Evolutionary conservation across 176 grass and related monocot genomes (phyloP), one percentile per base, ranked within the genome.

Genomic region (Coix lacrymajobi): DNA sequence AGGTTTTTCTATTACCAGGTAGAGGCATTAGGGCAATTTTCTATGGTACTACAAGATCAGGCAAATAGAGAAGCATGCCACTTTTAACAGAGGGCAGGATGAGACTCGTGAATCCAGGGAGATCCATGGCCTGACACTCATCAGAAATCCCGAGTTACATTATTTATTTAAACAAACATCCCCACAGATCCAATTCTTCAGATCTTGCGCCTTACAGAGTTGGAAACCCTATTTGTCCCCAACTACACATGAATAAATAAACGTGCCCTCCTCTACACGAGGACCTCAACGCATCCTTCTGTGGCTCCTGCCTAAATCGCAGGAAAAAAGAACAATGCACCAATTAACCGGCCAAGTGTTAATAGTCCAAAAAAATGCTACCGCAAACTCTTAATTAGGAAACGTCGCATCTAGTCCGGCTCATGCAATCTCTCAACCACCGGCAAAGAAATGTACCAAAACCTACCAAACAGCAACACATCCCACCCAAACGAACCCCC

Each of bases 101-200:
- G 16, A 32, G 30, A 73, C 28, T 58, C 45, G 73, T 52, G 13
- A 76, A 76, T 81, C 85, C 33, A 68, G 22, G 69, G 79, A 29
- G 62, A 81, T 81, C 36, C 34, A n/a, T 20, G 36, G 20, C 15
- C 78, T 87, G 70, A 76, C 85, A 68, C 1, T 15, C 48, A 11
- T 13, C 73, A 34, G 28, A 56, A 15, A 54, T 81, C 20, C 41
- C 16, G 26, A 11, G 56, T 44, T 20, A 71, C 63, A 80, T 26
- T 79, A 88, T 60, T 89, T 77, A 89, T 78, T 57, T 85, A 72
- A 90, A 39, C 57, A 56, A 71, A 36, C 57, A 86, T 46, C 71
- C 29, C 38, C 54, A 62, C 34, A 24, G 30, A 66, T 69, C 66
- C 46, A 78, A 25, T 57, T 72, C 44, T 77, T 84, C 78, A 82